Base-by-base conservation (phyloP, 225 moss, liverwort and hornwort genomes). In the Polytrichum commune region DNA sequence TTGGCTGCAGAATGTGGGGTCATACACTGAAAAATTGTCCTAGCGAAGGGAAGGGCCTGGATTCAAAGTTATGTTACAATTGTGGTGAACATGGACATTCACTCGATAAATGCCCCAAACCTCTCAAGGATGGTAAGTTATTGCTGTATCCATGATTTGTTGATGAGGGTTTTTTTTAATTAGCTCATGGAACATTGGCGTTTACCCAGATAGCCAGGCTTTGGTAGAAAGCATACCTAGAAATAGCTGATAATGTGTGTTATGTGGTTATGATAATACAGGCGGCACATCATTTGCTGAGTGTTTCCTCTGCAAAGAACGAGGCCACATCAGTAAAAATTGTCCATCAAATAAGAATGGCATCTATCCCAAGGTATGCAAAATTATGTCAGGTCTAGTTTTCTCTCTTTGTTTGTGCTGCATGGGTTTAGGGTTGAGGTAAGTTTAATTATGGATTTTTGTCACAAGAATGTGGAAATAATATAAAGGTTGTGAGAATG, bases 1-100 rank as follows among this genome's bases (percentile, higher is more conserved):
- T 90, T 32, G 79, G 78, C 64, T 90, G 90, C 84, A 79, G 90
- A 80, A 84, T 78, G 84, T 87, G 86, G 86, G 90, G 90, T 68
- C 90, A 90, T 67, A 85, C 85, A 13, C 68, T 90, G 78, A 90
- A 87, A 46, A 87, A 84, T 28, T 90, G 90, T 64, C 87, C 90
- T 64, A 82, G 78, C n/a, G 90, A 90, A 66, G 81, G 81, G n/a
- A 87, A 85, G 71, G 25, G 67, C 75, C 78, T 70, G 74, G 90
- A 90, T 68, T 32, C 78, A 9, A 90, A 85, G 77, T 69, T 75
- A 57, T 90, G 90, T 74, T 90, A 90, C 57, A 90, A 90, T 69
- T 90, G 90, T 69, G 90, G 90, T 68, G 84, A 90, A 57, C 8
- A 70, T 25, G 90, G 85, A 54, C 90, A 90, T 55, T 81, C 88